Base-by-base conservation (phyloP, 768 basidiomycete genomes). In the Hemileccinum rubropunctum region DNA sequence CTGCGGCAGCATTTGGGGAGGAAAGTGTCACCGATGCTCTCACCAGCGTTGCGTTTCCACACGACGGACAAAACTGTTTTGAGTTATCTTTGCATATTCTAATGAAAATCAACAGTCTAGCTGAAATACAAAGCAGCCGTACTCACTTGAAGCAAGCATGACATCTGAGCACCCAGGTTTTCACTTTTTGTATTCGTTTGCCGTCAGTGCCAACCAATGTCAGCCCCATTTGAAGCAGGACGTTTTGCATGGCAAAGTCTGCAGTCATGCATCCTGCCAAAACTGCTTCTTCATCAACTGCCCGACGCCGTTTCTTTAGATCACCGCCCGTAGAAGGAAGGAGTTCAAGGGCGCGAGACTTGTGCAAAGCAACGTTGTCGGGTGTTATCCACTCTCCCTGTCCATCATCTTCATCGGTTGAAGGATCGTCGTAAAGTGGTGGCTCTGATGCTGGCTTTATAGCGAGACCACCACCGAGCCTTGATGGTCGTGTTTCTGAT, bases 171-270 rank as follows among this genome's bases (percentile, higher is more conserved):
- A 98, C 92, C 91, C 93, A 98, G 51, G 84, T 98, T 70, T 95
- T 93, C 23, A 98, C 85, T 60, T 82, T 88, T 55, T 88, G 80
- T 51, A 99, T 95, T 58, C 82, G 77, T 72, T 87, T 95, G 5
- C 97, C 97, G 54, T 94, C 92, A 7, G 89, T 80, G 9, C 93
- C 86, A 11, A 99, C 84, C 26, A 98, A 76, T 53, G 86, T 88
- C 54, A 99, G 71, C 0, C 89, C 89, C 89, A 98, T 94, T 67
- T 97, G 95, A 44, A 99, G 70, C 55, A 95, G 71, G 18, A 98
- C 91, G 61, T 99, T 99, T 71, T 99, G 97, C 85, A 99, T 97
- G 15, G 97, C 97, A 67, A 94, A 98, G 79, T 99, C 97, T 18
- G 91, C 91, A 9, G 97, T 98, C 89, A 98, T 93, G 65, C 95